A percentile compares a stretch with the other conserved stretches of the same genome.
These are phyloP conservation scores for Udeniomyces megalosporus DNA, from an alignment of 768 basidiomycete species.

Conservation along the genomic window DNA sequence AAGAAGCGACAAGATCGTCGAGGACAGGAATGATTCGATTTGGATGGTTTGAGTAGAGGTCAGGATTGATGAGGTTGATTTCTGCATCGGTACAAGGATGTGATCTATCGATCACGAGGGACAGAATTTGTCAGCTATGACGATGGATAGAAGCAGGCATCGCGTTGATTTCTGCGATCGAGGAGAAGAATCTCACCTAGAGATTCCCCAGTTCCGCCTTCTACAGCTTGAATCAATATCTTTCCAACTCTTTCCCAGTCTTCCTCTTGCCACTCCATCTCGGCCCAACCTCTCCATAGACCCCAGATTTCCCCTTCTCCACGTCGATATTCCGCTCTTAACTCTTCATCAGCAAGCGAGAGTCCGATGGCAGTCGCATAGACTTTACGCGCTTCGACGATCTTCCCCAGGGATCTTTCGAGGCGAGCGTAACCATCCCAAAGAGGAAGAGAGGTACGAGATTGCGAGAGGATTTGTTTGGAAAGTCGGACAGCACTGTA, in stretches of 20 bases:
- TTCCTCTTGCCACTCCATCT: conserved; percentile 28
- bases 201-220: conserved; percentile 1
- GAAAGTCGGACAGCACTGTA: conserved; percentile 29
- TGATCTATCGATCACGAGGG: too few species aligned
- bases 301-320: conserved; percentile 17
- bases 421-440: conserved; percentile 33
- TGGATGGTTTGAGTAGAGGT: too few species aligned
- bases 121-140: too few species aligned
- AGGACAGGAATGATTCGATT: background rate
- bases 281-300: conserved; percentile 31
- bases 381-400: conserved; percentile 30
- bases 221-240: conserved; percentile 11
- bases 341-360: conserved; percentile 4
- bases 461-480: conserved; percentile 26
- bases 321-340: conserved; percentile 8
- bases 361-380: conserved; percentile 28
- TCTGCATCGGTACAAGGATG: too few species aligned
- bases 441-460: conserved; percentile 28
- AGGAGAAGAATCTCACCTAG: too few species aligned
- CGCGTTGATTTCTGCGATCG: background rate
- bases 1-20: conserved; percentile 13
- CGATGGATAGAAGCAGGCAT: background rate
- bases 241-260: background rate
- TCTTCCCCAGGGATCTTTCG: conserved; percentile 27
- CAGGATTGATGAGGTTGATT: too few species aligned